A percentile compares a stretch with the other conserved stretches of the same genome.
These are phyloP conservation scores for Cryptococcus deneoformans DNA, from an alignment of 1,284 basidiomycete genomes.

Conservation along the genomic window DNA sequence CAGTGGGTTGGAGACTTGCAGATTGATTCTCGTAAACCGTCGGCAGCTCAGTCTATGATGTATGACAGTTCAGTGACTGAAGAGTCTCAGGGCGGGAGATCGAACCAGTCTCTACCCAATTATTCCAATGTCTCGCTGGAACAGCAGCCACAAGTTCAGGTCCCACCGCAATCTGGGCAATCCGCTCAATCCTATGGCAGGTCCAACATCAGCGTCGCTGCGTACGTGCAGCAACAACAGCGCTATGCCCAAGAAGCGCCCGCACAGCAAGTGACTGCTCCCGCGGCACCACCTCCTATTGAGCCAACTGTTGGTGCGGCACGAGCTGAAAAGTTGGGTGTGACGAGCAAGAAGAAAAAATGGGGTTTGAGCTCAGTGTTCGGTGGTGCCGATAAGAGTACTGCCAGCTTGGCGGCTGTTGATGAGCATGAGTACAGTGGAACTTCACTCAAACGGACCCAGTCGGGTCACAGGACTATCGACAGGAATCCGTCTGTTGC, in stretches of 20 bases:
- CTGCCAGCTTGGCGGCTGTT: conserved; percentile 59
- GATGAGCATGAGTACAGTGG: conserved; percentile 53
- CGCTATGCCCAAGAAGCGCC: not conserved
- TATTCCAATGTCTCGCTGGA: conserved; percentile 9
- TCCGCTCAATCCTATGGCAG: not conserved
- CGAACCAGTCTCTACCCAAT: conserved; percentile 22
- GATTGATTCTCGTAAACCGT: conserved; percentile 8
- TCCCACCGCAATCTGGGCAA: not conserved
- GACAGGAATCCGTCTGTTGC: conserved; percentile 56
- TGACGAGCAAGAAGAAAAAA: conserved; percentile 49
- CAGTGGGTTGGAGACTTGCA: conserved; percentile 17
- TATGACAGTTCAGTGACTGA: conserved; percentile 27
- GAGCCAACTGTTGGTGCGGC: conserved; percentile 17
- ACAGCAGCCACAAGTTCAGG: not conserved
- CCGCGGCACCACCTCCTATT: conserved; percentile 10
- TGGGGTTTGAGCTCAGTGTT: conserved; percentile 60
- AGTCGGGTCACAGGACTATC: conserved; percentile 65
- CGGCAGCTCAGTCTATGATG: conserved; percentile 12
- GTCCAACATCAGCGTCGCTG: conserved; percentile 18
- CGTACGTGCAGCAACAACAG: conserved; percentile 26
- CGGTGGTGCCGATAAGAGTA: conserved; percentile 66
- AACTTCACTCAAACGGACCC: conserved; percentile 75
- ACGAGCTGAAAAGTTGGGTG: conserved; percentile 17
- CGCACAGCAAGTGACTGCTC: not conserved
- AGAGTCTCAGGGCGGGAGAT: conserved; percentile 5